Evolutionary conservation across 2,329 filamentous ascomycete genomes (phyloP), one percentile per base, ranked within the genome.

Genomic region (Lachnellula subtilissima): DNA sequence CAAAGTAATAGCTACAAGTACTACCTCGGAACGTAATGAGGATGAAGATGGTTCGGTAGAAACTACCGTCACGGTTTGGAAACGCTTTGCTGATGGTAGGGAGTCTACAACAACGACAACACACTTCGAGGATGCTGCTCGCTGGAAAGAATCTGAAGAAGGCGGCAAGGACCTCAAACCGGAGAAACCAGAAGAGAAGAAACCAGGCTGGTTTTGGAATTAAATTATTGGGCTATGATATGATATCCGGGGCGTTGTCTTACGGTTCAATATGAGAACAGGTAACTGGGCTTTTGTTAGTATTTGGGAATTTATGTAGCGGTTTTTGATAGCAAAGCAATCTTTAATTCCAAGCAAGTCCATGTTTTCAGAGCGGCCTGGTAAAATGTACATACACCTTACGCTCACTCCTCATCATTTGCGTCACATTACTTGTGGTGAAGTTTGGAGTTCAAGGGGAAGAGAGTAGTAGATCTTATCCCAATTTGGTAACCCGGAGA

Each of bases 161-260:
- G 3, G 1, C 12, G n/a, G 9, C 35, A 49, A 32, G 42, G 15
- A 40, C n/a, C 19, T 9, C 19, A 36, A 52, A 15, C 51, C 49
- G 32, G 40, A 48, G 14, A 60, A 52, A 42, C 19, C 36, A 25
- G 45, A 54, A 40, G 62, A 61, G 19, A 23, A 25, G 8, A 42
- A 42, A 11, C 59, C 59, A 37, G 62, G 64, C 3, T 67, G 65
- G 65, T 67, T 67, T 48, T 67, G 65, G 65, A 67, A 64, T 53
- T 67, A 46, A 63, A 40, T 46, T 50, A 15, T 23, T 36, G 40
- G 35, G 37, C 11, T 32, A 43, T 17, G 22, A 11, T 53, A 17
- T 39, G 35, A 25, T 25, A 17, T 19, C 15, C n/a, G 25, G 32
- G 25, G 28, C 47, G 17, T n/a, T 35, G 25, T 17, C 14, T 37